Conservation (phyloP, 176 grass and related monocot genomes). For the Musa schizocarpa region DNA sequence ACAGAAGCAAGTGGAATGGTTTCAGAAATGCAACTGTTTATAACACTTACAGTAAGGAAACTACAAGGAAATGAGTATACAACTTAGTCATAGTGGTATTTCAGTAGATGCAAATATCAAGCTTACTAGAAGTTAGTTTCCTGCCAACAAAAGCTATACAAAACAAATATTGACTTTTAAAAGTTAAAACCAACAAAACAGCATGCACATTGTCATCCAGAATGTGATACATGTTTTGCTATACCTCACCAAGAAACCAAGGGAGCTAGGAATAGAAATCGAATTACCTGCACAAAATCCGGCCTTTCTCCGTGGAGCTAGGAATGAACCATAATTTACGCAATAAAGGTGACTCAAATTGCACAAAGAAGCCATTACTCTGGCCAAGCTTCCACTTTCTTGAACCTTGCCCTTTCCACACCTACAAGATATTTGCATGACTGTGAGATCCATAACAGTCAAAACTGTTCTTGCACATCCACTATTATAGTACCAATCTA, state of each 20-base stretch:
- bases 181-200: too few relatives aligned
- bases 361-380: constrained; percentile 92
- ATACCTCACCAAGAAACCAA: background rate
- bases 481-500: background rate
- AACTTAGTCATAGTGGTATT: background rate
- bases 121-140: background rate
- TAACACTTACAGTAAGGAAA: background rate
- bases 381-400: constrained; percentile 98
- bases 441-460: constrained; percentile 13
- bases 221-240: background rate
- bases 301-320: constrained; percentile 62
- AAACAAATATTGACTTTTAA: too few relatives aligned
- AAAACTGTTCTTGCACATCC: background rate
- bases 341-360: constrained; percentile 67
- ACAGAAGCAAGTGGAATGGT: background rate
- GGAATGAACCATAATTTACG: constrained; percentile 89
- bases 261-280: too few relatives aligned
- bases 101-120: background rate
- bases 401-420: constrained; percentile 92
- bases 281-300: constrained; percentile 70
- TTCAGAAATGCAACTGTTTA: too few relatives aligned
- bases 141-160: background rate
- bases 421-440: constrained; percentile 28
- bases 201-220: too few relatives aligned
- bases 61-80: background rate